Evolutionary conservation across 2,329 filamentous ascomycete genomes (phyloP).

Genomic region (Myrmaecium sp.): DNA sequence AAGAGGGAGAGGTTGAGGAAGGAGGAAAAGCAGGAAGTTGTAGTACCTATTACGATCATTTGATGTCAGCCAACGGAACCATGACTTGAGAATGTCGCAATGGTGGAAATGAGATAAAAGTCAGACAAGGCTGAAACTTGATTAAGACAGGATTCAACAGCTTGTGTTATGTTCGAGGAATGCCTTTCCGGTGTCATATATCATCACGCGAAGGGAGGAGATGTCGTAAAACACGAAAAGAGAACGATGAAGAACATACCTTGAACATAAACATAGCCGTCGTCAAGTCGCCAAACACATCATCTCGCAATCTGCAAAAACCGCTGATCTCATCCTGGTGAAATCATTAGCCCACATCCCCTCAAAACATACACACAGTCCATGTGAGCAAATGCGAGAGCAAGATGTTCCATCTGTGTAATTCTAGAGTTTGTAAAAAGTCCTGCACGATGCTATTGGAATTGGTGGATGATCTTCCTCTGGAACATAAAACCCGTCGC

Average conservation of each 20-base stretch:
- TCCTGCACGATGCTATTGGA: conserved; percentile 39
- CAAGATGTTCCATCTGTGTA: conserved; percentile 31
- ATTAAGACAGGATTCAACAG: conserved; percentile 47
- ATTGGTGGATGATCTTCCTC: too few relatives aligned
- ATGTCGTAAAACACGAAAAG: conserved; percentile 4
- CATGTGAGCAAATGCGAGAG: conserved; percentile 1
- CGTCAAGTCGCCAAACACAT: not conserved
- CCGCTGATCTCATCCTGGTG: not conserved
- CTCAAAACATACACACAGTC: conserved; percentile 3
- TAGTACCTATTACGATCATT: conserved; percentile 4
- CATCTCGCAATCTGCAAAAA: not conserved
- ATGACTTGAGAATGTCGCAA: conserved; percentile 1
- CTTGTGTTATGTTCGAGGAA: conserved; percentile 49
- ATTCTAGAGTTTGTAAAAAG: conserved; percentile 33
- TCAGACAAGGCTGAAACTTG: conserved; percentile 62
- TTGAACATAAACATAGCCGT: conserved; percentile 18
- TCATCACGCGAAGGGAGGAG: conserved; percentile 36
- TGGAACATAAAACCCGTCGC: too few relatives aligned
- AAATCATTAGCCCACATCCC: conserved; percentile 1
- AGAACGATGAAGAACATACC: conserved; percentile 19
- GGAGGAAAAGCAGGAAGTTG: conserved; percentile 1
- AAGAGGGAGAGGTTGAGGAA: conserved; percentile 8
- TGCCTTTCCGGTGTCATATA: conserved; percentile 47
- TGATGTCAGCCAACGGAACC: conserved; percentile 4
- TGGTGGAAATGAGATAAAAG: conserved; percentile 9